Percentiles rank a stretch among this genome's conserved stretches.
Conservation (phyloP, 192 early-diverging fungal species). For the Gonapodya prolifera region DNA sequence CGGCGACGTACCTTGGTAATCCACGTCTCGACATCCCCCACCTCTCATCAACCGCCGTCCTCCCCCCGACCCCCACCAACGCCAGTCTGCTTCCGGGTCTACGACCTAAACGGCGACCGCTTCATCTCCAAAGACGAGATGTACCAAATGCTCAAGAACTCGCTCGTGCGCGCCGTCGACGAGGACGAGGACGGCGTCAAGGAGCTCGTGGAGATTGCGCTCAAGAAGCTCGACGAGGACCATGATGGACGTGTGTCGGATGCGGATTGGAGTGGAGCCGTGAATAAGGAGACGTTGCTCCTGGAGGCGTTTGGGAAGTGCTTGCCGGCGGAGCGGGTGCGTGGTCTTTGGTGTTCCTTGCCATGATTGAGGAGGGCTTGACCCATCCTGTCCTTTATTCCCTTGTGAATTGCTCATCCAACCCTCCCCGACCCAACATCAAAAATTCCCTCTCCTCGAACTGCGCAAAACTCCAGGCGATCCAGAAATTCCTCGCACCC, state of each 20-base stretch:
- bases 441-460: no score
- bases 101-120: slow-evolving; percentile 47
- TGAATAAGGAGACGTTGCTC: slow-evolving; percentile 37
- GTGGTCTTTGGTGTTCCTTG: no score
- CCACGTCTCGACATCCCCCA: no score
- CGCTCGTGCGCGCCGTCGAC: slow-evolving; percentile 36
- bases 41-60: not conserved
- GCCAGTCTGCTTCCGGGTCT: slow-evolving; percentile 45
- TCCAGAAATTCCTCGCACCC: no score
- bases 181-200: slow-evolving; percentile 53
- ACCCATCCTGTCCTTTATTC: no score
- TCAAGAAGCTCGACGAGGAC: slow-evolving; percentile 48
- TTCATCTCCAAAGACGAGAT: slow-evolving; percentile 54
- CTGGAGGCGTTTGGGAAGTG: slow-evolving; percentile 50
- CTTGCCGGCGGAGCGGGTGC: no score
- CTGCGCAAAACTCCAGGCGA: no score
- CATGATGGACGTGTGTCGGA: slow-evolving; percentile 42
- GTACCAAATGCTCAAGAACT: slow-evolving; percentile 50
- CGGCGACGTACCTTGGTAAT: no score
- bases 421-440: no score
- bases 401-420: no score
- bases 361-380: no score
- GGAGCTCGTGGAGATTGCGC: slow-evolving; percentile 40
- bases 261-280: slow-evolving; percentile 39
- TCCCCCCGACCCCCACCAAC: not conserved